Percentiles rank a stretch among this genome's conserved stretches.
Conservation (phyloP, 2,329 filamentous ascomycete species). For the Botryotinia calthae region DNA sequence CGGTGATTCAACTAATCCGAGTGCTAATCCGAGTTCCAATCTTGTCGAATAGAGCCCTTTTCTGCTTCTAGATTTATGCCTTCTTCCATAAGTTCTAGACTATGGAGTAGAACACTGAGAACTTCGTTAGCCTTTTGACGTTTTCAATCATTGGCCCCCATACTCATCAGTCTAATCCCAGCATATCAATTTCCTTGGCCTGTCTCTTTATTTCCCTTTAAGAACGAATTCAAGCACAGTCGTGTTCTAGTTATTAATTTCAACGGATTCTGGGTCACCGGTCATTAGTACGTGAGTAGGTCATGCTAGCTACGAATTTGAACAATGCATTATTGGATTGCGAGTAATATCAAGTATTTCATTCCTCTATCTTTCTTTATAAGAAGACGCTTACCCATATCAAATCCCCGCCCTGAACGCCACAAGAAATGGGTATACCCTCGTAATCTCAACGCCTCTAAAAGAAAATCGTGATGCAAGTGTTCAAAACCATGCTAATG, state of each 20-base stretch:
- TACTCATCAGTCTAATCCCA: neutral
- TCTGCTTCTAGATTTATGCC: neutral
- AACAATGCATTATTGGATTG: neutral
- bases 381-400: neutral
- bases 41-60: neutral
- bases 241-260: neutral
- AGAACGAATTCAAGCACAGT: neutral
- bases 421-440: constrained; percentile 20
- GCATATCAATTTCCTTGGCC: constrained; percentile 17
- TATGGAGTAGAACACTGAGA: constrained; percentile 6
- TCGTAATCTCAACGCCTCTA: constrained; percentile 15
- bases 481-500: constrained; percentile 82
- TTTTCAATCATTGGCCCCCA: neutral
- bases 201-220: neutral
- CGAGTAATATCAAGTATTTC: neutral
- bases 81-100: constrained; percentile 1
- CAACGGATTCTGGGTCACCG: neutral
- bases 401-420: constrained; percentile 5
- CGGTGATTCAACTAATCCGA: neutral
- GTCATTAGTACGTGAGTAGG: neutral
- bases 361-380: neutral
- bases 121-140: neutral
- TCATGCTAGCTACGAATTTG: neutral
- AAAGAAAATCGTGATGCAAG: constrained; percentile 1
- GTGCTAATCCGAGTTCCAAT: neutral